A percentile compares a stretch with the other conserved stretches of the same genome.
These are phyloP conservation scores for Xylaria grammica DNA, from an alignment of 495 filamentous ascomycete species.

Conservation along the genomic window DNA sequence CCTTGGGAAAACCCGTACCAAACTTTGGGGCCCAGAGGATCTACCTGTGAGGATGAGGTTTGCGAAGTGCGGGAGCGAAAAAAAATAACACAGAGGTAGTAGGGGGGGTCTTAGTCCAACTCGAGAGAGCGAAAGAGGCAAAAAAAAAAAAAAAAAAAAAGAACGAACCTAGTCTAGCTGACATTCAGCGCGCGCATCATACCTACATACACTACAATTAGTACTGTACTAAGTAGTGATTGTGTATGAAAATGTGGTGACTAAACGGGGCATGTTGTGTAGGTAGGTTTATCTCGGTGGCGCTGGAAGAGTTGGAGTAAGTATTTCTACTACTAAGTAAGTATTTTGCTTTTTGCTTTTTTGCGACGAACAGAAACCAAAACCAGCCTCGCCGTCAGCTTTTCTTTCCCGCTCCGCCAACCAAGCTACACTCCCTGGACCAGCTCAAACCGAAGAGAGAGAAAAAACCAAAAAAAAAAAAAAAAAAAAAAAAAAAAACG, in stretches of 20 bases:
- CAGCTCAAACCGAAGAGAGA: background rate
- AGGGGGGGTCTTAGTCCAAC: background rate
- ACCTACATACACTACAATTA: too few relatives aligned
- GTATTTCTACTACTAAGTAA: background rate
- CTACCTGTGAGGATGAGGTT: background rate
- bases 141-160: background rate
- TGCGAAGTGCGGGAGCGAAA: too few relatives aligned
- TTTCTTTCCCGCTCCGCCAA: too few relatives aligned
- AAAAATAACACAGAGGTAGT: too few relatives aligned
- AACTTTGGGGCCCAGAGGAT: background rate
- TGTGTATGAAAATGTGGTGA: too few relatives aligned
- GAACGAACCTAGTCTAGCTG: background rate
- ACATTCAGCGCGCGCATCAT: conserved; percentile 4
- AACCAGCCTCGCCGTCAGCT: conserved; percentile 15
- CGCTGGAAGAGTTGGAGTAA: conserved; percentile 16
- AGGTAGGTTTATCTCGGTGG: conserved; percentile 2
- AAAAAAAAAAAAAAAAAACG: too few relatives aligned
- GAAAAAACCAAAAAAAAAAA: too few relatives aligned
- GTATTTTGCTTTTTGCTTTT: conserved; percentile 19
- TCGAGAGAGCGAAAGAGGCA: background rate
- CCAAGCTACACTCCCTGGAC: too few relatives aligned
- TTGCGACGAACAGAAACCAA: background rate
- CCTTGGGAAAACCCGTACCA: conserved; percentile 1
- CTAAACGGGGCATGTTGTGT: too few relatives aligned
- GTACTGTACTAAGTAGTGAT: too few relatives aligned